Conservation (phyloP, 768 basidiomycete species). For the Boletus reticulatus region DNA sequence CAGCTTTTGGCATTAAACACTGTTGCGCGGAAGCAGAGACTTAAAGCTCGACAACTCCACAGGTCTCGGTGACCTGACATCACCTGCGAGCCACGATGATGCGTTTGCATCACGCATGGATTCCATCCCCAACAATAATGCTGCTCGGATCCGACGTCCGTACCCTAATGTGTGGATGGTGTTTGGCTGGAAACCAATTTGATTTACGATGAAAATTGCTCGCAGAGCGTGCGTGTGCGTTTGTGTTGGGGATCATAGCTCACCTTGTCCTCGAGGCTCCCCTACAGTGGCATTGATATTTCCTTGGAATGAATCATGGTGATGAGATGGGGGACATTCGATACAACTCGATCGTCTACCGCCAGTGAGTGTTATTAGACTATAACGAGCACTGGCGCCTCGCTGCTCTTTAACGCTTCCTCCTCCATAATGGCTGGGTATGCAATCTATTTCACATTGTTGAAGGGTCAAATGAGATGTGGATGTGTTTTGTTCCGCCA, state of each 20-base stretch:
- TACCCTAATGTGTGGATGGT: neutral
- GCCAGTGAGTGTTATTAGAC: neutral
- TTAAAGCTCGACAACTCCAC: neutral
- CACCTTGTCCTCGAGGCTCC: conserved; percentile 17
- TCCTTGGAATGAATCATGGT: neutral
- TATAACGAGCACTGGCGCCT: neutral
- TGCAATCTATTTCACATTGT: neutral
- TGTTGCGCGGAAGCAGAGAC: neutral
- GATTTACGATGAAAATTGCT: neutral
- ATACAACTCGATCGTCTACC: conserved; percentile 9
- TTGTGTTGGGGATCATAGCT: conserved; percentile 2
- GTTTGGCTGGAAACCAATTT: neutral
- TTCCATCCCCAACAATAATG: neutral
- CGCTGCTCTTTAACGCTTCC: neutral
- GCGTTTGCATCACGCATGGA: neutral
- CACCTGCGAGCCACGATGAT: neutral
- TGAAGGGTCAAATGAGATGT: neutral
- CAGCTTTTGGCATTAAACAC: neutral
- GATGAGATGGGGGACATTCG: neutral
- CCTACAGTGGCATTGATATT: neutral
- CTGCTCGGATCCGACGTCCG: neutral
- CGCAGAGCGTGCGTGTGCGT: neutral
- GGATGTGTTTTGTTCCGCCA: conserved; percentile 2
- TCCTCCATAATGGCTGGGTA: neutral
- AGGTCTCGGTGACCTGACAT: neutral